Percentiles rank a stretch among this genome's conserved stretches.
Conservation (phyloP, 768 basidiomycete genomes). For the Tricholomella constricta region DNA sequence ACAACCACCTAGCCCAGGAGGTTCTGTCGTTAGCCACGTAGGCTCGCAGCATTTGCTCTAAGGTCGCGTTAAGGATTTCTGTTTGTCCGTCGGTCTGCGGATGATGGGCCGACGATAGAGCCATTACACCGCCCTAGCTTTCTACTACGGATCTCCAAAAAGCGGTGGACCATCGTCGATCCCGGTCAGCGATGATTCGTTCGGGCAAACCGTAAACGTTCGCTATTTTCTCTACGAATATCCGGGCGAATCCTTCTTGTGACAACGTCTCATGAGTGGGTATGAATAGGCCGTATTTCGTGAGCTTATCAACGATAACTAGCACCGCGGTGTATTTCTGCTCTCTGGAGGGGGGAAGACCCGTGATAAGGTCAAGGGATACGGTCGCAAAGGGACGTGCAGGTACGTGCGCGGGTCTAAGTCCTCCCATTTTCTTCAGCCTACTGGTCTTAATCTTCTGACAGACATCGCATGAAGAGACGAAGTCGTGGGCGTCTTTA, state of each 20-base stretch:
- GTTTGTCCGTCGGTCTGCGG: constrained; percentile 41
- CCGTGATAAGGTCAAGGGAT: neutral
- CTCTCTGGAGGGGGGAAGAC: neutral
- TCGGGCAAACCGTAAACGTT: neutral
- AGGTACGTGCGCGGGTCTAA: neutral
- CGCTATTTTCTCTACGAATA: neutral
- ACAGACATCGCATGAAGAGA: neutral
- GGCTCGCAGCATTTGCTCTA: constrained; percentile 25
- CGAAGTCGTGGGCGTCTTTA: neutral
- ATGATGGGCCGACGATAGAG: constrained; percentile 14
- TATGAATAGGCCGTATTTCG: neutral
- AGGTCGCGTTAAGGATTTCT: neutral
- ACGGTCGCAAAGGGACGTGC: neutral
- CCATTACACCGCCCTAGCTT: neutral
- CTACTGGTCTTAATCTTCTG: neutral
- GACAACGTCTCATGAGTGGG: neutral
- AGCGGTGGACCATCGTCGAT: neutral
- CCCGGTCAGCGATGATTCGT: neutral
- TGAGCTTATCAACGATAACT: neutral
- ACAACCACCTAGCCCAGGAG: constrained; percentile 28
- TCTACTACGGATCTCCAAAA: constrained; percentile 11
- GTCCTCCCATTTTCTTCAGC: neutral
- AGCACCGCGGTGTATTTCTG: neutral
- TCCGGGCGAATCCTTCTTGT: neutral
- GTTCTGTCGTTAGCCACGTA: constrained; percentile 25